Conservation (phyloP, 352 stramenopile genomes). For the Phytophthora idaei region DNA sequence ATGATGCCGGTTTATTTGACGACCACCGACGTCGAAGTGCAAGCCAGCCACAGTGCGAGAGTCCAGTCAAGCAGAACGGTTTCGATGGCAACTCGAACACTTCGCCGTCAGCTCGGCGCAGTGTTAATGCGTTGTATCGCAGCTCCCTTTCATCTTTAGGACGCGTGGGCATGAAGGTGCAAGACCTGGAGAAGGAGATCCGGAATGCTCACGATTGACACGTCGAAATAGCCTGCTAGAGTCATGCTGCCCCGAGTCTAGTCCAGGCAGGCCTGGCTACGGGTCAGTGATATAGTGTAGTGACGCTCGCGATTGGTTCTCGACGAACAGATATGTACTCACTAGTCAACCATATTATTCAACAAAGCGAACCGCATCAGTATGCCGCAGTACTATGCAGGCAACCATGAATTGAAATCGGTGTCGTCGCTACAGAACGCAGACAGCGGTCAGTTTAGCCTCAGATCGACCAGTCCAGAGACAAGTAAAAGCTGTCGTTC, state of each 20-base stretch:
- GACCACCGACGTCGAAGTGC: slow-evolving; percentile 16
- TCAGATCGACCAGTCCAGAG: too few relatives aligned
- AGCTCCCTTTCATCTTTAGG: slow-evolving; percentile 62
- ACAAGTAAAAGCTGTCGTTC: background rate
- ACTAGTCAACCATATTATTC: slow-evolving; percentile 26
- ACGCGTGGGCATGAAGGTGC: slow-evolving; percentile 66
- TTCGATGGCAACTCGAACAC: slow-evolving; percentile 33
- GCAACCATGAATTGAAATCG: too few relatives aligned
- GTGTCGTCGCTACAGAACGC: too few relatives aligned
- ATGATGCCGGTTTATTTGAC: slow-evolving; percentile 24
- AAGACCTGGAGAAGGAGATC: slow-evolving; percentile 78
- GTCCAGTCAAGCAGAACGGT: slow-evolving; percentile 39
- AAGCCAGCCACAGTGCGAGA: slow-evolving; percentile 38
- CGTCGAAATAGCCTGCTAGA: slow-evolving; percentile 17
- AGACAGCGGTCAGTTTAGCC: too few relatives aligned
- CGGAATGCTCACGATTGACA: slow-evolving; percentile 28
- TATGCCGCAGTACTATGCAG: background rate
- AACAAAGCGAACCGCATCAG: slow-evolving; percentile 13
- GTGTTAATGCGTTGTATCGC: slow-evolving; percentile 44
- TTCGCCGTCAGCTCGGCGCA: slow-evolving; percentile 20
- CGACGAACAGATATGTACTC: slow-evolving; percentile 21
- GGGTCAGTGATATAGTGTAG: slow-evolving; percentile 22
- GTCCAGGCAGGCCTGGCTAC: background rate
- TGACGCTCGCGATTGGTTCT: slow-evolving; percentile 16
- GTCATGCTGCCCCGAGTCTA: slow-evolving; percentile 1